Percentiles rank a stretch among this genome's conserved stretches.
Evolutionary conservation across 768 basidiomycete genomes (phyloP).

Genomic region (Mycena olivaceomarginata): DNA sequence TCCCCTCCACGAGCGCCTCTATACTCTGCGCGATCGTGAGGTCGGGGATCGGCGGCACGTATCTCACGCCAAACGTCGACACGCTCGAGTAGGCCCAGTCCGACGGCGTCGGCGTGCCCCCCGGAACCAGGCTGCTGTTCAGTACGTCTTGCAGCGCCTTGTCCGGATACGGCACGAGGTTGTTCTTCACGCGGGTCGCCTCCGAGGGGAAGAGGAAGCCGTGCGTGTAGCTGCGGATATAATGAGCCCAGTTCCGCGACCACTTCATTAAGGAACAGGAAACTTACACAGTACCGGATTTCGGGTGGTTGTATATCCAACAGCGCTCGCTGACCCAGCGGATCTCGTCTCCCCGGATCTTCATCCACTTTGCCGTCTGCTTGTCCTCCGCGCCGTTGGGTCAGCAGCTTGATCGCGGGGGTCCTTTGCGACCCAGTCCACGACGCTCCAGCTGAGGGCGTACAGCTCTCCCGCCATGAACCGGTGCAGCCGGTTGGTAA

Average conservation of each 20-base stretch:
- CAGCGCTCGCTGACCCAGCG: constrained; percentile 95
- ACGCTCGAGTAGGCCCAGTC: constrained; percentile 90
- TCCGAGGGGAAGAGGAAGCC: constrained; percentile 97
- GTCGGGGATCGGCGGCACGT: constrained; percentile 80
- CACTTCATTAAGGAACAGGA: constrained; percentile 21
- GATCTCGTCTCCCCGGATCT: constrained; percentile 79
- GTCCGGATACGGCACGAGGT: constrained; percentile 72
- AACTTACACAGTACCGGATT: constrained; percentile 92
- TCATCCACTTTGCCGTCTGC: constrained; percentile 95
- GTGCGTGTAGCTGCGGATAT: constrained; percentile 84
- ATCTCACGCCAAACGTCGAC: constrained; percentile 87
- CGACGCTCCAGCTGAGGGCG: constrained; percentile 91
- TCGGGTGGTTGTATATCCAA: constrained; percentile 99
- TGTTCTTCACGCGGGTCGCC: constrained; percentile 78
- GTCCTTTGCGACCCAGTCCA: constrained; percentile 90
- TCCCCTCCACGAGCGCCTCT: constrained; percentile 96
- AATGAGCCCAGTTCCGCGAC: constrained; percentile 23
- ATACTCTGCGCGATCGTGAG: constrained; percentile 83
- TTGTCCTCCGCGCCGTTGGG: constrained; percentile 93
- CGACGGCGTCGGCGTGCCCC: constrained; percentile 67
- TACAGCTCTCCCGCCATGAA: constrained; percentile 99
- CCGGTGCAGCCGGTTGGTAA: constrained; percentile 89
- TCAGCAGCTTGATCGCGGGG: constrained; percentile 79
- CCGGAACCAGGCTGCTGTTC: constrained; percentile 49
- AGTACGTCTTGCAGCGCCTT: constrained; percentile 60